Evolutionary conservation across 2,329 filamentous ascomycete genomes (phyloP).

Genomic region (Akanthomyces dipterigenus): DNA sequence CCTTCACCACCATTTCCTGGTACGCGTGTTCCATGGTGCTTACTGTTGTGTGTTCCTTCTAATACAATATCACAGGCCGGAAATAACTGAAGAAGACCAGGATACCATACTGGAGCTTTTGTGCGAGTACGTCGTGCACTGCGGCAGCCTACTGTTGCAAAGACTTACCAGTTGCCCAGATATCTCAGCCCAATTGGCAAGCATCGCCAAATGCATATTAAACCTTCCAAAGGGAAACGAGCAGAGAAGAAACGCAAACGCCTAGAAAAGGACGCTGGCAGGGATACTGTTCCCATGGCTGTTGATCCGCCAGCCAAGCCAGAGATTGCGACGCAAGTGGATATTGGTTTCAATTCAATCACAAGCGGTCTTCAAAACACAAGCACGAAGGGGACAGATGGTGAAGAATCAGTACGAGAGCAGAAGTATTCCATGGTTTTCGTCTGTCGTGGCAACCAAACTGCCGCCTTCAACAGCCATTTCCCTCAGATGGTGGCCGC

Average conservation of each 20-base stretch:
- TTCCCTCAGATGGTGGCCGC: conserved; percentile 48
- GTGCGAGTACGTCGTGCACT: conserved; percentile 47
- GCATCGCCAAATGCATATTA: conserved; percentile 47
- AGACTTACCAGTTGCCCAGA: conserved; percentile 31
- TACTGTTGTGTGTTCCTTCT: background rate
- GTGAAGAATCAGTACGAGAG: background rate
- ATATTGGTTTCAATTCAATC: conserved; percentile 59
- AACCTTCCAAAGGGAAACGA: conserved; percentile 56
- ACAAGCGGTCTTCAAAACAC: conserved; percentile 47
- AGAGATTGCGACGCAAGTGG: conserved; percentile 49
- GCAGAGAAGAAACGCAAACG: conserved; percentile 44
- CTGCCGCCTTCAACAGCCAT: conserved; percentile 52
- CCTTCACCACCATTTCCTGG: conserved; percentile 56
- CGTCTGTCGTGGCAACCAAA: conserved; percentile 49
- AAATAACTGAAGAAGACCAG: conserved; percentile 50
- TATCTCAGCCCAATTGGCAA: conserved; percentile 57
- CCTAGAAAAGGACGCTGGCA: conserved; percentile 22
- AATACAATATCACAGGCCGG: conserved; percentile 43
- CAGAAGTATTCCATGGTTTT: conserved; percentile 47
- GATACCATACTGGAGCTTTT: conserved; percentile 60
- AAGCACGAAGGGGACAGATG: background rate
- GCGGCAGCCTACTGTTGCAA: background rate
- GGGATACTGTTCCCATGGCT: conserved; percentile 15
- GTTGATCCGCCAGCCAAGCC: conserved; percentile 30
- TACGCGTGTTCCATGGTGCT: conserved; percentile 26